A percentile compares a stretch with the other conserved stretches of the same genome.
These are phyloP conservation scores for Triticum dicoccoides DNA, from an alignment of 176 grass and related monocot species.

Conservation along the genomic window DNA sequence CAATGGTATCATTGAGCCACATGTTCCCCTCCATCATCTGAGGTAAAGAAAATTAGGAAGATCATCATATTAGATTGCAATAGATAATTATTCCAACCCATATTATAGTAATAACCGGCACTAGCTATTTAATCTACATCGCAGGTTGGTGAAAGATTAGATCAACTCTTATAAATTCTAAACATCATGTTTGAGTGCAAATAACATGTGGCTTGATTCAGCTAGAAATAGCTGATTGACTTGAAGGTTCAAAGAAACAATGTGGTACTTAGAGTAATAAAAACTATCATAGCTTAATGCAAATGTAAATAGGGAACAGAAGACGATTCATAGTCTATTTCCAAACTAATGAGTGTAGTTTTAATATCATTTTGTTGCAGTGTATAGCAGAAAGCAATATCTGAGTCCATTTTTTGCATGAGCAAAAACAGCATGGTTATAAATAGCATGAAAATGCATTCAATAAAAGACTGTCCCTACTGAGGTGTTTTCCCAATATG, in stretches of 20 bases:
- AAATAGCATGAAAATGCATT: constrained; percentile 19
- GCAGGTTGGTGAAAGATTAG: not conserved
- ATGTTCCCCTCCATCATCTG: constrained; percentile 97
- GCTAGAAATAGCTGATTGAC: not conserved
- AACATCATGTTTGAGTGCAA: not conserved
- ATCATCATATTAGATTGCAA: constrained; percentile 4
- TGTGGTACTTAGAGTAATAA: not conserved
- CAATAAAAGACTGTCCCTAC: not conserved
- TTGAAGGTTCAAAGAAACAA: not conserved
- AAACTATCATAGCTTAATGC: not conserved
- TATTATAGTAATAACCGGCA: not conserved
- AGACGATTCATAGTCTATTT: not conserved
- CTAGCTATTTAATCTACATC: not conserved
- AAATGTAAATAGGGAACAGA: constrained; percentile 14
- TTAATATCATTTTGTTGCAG: not conserved
- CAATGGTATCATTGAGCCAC: constrained; percentile 95
- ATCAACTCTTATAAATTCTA: not conserved
- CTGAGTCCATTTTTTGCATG: not conserved
- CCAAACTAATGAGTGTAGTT: not conserved
- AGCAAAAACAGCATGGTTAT: not conserved
- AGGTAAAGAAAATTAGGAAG: constrained; percentile 28
- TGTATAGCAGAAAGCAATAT: not conserved
- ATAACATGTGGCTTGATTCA: not conserved
- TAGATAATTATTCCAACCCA: constrained; percentile 16
- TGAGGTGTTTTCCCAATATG: not conserved